phyloP scores from a whole-genome alignment of 441 rosid species.

The Mallotus repandus region DNA sequence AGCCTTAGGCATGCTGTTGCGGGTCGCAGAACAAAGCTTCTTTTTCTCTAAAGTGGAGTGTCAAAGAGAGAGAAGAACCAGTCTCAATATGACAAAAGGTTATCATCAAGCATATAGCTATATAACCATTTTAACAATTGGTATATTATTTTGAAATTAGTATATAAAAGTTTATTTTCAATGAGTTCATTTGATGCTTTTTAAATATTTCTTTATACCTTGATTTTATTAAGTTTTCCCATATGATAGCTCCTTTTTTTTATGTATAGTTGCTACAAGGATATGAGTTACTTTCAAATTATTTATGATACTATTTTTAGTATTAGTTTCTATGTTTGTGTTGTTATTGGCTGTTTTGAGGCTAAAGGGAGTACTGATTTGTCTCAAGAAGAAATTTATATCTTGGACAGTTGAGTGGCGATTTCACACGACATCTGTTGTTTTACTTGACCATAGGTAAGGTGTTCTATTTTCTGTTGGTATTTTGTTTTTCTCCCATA shows the following conservation, averaged over 20 bases:
- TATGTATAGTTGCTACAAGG: neutral
- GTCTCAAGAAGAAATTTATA: conserved; percentile 54
- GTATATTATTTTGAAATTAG: neutral
- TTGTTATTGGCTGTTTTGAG: neutral
- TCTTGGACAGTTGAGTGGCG: conserved; percentile 94
- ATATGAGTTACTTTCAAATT: neutral
- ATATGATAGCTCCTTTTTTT: neutral
- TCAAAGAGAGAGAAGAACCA: conserved; percentile 65
- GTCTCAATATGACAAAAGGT: conserved; percentile 49
- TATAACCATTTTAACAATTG: neutral
- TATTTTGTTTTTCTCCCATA: neutral
- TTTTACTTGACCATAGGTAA: conserved; percentile 64
- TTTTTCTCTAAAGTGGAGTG: conserved; percentile 70
- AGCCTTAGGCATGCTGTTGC: conserved; percentile 52
- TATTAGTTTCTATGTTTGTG: conserved; percentile 1
- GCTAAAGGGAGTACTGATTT: conserved; percentile 6
- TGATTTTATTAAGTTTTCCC: neutral
- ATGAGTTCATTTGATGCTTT: neutral
- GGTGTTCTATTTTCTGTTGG: conserved; percentile 13
- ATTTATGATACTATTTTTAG: neutral
- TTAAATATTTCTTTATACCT: neutral
- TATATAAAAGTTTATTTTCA: neutral
- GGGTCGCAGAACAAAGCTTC: conserved; percentile 56
- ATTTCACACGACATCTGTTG: conserved; percentile 65
- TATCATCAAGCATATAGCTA: neutral